phyloP scores from a whole-genome alignment of 2,329 filamentous ascomycete species.

The Sporothrix humicola region DNA sequence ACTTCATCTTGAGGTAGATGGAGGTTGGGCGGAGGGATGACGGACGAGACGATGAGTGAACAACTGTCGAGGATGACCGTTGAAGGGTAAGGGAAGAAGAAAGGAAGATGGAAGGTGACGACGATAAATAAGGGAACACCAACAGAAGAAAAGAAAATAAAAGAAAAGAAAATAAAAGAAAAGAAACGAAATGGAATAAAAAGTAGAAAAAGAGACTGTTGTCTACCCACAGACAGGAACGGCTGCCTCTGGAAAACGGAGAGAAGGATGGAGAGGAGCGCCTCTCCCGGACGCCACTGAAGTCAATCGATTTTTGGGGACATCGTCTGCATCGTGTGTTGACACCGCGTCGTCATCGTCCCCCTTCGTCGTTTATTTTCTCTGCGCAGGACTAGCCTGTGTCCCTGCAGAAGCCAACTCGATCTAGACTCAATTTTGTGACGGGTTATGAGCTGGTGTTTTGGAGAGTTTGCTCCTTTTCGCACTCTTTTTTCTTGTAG shows the following conservation, averaged over 20 bases:
- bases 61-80: neutral
- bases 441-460: too few relatives aligned
- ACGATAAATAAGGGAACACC: neutral
- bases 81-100: neutral
- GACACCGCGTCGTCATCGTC: too few relatives aligned
- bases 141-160: neutral
- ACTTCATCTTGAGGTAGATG: neutral
- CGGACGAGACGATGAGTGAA: too few relatives aligned
- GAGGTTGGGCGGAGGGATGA: neutral
- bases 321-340: too few relatives aligned
- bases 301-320: too few relatives aligned
- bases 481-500: too few relatives aligned
- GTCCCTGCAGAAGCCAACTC: too few relatives aligned
- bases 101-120: neutral
- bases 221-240: neutral
- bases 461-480: too few relatives aligned
- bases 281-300: slow-evolving; percentile 2
- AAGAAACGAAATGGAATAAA: neutral
- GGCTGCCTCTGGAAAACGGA: too few relatives aligned
- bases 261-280: neutral
- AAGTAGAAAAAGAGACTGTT: neutral
- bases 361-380: too few relatives aligned
- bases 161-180: neutral
- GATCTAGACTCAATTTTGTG: too few relatives aligned
- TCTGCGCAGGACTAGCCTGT: too few relatives aligned